phyloP scores from a whole-genome alignment of 106 monocot species.

The Vanilla planifolia region DNA sequence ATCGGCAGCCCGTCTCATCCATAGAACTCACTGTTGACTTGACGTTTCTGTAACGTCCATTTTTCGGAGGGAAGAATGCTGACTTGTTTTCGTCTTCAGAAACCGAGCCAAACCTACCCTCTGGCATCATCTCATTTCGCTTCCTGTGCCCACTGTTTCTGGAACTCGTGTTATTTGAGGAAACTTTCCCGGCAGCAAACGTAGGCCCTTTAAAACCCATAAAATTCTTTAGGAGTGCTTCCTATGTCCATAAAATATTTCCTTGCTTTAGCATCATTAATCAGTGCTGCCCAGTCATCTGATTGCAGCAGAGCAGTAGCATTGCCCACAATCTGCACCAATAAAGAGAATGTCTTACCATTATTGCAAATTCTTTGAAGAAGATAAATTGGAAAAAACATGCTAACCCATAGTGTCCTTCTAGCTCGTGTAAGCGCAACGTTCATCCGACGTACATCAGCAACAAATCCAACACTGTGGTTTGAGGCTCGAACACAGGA shows the following conservation, averaged over 20 bases:
- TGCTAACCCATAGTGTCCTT: slow-evolving; percentile 62
- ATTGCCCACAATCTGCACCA: slow-evolving; percentile 79
- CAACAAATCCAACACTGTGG: slow-evolving; percentile 94
- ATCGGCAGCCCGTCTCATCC: slow-evolving; percentile 41
- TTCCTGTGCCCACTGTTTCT: slow-evolving; percentile 40
- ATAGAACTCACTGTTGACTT: slow-evolving; percentile 18
- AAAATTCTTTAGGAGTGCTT: slow-evolving; percentile 71
- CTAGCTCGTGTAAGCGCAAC: slow-evolving; percentile 82
- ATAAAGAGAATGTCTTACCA: background rate
- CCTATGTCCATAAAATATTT: slow-evolving; percentile 79
- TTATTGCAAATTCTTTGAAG: background rate
- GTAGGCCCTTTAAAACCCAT: slow-evolving; percentile 29
- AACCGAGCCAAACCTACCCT: slow-evolving; percentile 18
- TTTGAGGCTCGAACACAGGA: slow-evolving; percentile 91
- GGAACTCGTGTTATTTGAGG: slow-evolving; percentile 26
- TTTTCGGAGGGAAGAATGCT: slow-evolving; percentile 29
- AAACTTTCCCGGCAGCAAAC: slow-evolving; percentile 24
- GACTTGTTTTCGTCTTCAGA: slow-evolving; percentile 44
- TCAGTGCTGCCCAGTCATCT: slow-evolving; percentile 81
- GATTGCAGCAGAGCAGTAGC: slow-evolving; percentile 86
- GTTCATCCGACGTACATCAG: slow-evolving; percentile 94
- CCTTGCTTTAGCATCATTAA: slow-evolving; percentile 70
- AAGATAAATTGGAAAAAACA: background rate
- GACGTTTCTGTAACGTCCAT: slow-evolving; percentile 49
- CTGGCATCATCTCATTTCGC: slow-evolving; percentile 31